Percentiles rank a stretch among this genome's conserved stretches.
Conservation (phyloP, 108 stramenopile genomes). For the Nannochloropsis salina region DNA sequence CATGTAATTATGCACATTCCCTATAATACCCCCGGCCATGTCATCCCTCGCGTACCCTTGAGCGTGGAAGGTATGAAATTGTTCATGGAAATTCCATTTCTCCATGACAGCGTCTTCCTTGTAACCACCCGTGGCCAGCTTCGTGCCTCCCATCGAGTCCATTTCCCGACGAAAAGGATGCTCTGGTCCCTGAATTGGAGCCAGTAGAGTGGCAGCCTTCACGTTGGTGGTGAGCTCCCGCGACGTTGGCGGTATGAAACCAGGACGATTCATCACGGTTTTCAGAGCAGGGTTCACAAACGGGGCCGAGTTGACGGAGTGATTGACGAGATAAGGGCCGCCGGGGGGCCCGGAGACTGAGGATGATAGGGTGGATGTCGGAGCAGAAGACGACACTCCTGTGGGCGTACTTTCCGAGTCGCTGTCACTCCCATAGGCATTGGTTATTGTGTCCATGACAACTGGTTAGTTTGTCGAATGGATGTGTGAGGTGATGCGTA, state of each 20-base stretch:
- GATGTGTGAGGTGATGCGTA: not conserved
- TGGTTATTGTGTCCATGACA: not conserved
- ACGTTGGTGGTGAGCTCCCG: conserved; percentile 31
- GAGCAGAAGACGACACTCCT: not conserved
- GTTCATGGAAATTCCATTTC: conserved; percentile 48
- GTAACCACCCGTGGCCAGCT: conserved; percentile 43
- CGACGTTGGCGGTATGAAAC: not conserved
- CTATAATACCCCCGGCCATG: not conserved
- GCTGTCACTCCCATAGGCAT: not conserved
- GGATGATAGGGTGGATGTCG: not conserved
- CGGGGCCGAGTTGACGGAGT: conserved; percentile 4
- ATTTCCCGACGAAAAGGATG: conserved; percentile 36
- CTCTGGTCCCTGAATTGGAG: conserved; percentile 44
- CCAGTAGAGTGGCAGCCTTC: conserved; percentile 37
- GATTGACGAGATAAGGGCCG: conserved; percentile 5
- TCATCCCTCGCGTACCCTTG: conserved; percentile 40
- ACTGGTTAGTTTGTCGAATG: not conserved
- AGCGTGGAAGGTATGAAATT: conserved; percentile 50
- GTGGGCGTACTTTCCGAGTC: not conserved
- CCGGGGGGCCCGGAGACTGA: not conserved
- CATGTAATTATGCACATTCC: not conserved
- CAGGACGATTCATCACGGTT: not conserved
- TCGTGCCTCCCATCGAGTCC: conserved; percentile 38
- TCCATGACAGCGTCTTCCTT: conserved; percentile 43
- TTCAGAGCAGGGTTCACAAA: conserved; percentile 6